These are phyloP conservation scores for Nothophaeocryptopus gaeumannii DNA, from an alignment of 2,329 filamentous ascomycete genomes.

Conservation along the genomic window DNA sequence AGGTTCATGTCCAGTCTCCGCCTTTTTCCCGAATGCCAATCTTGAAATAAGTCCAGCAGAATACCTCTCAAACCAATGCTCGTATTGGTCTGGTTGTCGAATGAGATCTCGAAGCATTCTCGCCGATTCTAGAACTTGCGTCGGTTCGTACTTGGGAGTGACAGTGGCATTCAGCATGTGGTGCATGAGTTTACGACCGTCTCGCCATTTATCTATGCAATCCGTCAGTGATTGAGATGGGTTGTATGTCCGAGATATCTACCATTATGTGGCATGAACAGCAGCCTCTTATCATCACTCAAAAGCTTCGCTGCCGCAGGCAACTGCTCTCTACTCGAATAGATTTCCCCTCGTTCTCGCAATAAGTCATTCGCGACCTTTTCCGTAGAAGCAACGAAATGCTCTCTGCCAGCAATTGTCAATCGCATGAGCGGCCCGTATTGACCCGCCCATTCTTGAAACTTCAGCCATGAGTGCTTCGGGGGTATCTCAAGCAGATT, in stretches of 20 bases:
- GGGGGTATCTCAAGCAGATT: constrained; percentile 38
- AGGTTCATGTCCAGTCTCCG: constrained; percentile 36
- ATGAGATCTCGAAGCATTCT: constrained; percentile 1
- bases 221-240: not conserved
- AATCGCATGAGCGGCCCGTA: constrained; percentile 46
- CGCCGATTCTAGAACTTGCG: constrained; percentile 23
- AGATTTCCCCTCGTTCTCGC: constrained; percentile 41
- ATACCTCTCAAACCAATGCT: constrained; percentile 42
- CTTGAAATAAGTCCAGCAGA: constrained; percentile 43
- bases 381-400: constrained; percentile 41
- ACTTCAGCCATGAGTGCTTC: constrained; percentile 43
- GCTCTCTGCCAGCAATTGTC: constrained; percentile 41
- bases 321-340: constrained; percentile 38
- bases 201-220: constrained; percentile 29
- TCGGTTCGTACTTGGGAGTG: constrained; percentile 31
- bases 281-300: constrained; percentile 16
- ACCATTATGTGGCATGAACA: constrained; percentile 10
- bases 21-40: constrained; percentile 38
- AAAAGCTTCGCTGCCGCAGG: constrained; percentile 39
- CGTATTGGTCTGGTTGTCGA: constrained; percentile 35
- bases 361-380: constrained; percentile 45
- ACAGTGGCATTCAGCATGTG: constrained; percentile 33
- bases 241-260: not conserved
- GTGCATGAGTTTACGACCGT: constrained; percentile 36
- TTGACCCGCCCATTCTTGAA: constrained; percentile 38